Evolutionary conservation across 192 early-diverging fungal species (phyloP).

Genomic region (Neocallimastix lanati): DNA sequence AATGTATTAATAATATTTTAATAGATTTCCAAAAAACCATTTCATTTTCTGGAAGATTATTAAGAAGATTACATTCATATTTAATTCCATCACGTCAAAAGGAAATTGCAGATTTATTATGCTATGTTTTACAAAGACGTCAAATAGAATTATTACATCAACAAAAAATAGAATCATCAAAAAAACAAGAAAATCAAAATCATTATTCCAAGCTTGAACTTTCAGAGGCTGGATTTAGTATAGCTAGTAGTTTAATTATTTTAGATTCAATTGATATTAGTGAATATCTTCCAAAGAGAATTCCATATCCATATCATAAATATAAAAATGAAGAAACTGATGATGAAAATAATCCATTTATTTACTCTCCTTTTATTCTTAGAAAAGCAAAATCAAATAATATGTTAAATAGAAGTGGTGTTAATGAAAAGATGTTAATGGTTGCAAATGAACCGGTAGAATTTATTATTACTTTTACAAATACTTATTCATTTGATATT

Average conservation of each 20-base stretch:
- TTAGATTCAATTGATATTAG: neutral
- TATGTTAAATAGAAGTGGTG: neutral
- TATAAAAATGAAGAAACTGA: conserved; percentile 1
- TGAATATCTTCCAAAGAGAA: conserved; percentile 15
- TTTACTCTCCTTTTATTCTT: conserved; percentile 59
- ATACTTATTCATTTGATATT: conserved; percentile 64
- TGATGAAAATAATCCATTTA: conserved; percentile 41
- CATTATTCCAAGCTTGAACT: neutral
- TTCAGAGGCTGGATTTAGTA: neutral
- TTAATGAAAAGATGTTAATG: conserved; percentile 17
- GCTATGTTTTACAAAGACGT: neutral
- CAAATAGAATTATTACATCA: neutral
- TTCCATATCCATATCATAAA: conserved; percentile 31
- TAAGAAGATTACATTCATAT: neutral
- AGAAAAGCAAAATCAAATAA: conserved; percentile 15
- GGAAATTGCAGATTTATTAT: neutral
- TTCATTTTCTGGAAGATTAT: neutral
- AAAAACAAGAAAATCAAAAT: neutral
- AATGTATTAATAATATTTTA: neutral
- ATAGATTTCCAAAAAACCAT: neutral
- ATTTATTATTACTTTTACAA: conserved; percentile 51
- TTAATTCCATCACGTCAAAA: neutral
- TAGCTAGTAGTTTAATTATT: neutral
- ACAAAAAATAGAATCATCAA: neutral
- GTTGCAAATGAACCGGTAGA: conserved; percentile 45